Evolutionary conservation across 352 stramenopile species (phyloP), one percentile per base, ranked within the genome.

Genomic region (Thalassiosira livingstoniorum): DNA sequence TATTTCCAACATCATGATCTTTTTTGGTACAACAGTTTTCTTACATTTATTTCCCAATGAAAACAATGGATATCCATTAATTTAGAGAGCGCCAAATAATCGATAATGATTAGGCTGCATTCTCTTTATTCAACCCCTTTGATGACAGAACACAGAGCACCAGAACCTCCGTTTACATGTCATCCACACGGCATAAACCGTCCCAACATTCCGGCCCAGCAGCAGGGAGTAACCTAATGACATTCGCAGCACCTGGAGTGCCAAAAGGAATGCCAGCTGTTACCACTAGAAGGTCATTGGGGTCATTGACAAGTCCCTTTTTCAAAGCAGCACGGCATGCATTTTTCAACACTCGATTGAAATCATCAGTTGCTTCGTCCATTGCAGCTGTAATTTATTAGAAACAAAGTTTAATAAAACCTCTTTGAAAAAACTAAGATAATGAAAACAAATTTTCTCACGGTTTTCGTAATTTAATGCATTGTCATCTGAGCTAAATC

Each of bases 161-260:
- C 27, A n/a, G n/a, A 11, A 11, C 11, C n/a, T 10, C 21, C 10
- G 11, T 58, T 58, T 58, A 58, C 5, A 54, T 70, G 29, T 67
- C 64, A 60, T 92, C 88, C 2, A 87, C 76, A 37, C 83, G 78
- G 75, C 89, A 94, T 67, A 88, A 32, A 32, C 89, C 89, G 61
- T 95, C 86, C 94, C 94, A 97, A 60, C 92, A 95, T 29, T 87
- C 82, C 43, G 94, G 94, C n/a, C 94, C 94, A 15, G 89, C 88
- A 60, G 89, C 91, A 32, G 92, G 91, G 21, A 94, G 65, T n/a
- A 96, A 82, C 45, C 92, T 83, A 34, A 96, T 86, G 63, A 96
- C 89, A 76, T 96, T 96, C 11, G 91, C 90, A 32, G 93, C 90
- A 77, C 92, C 92, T 13, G 90, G 90, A 31, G 90, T 94, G 35